These are phyloP conservation scores for Drosera spatulata DNA, from an alignment of 179 eudicot genomes.

Conservation along the genomic window DNA sequence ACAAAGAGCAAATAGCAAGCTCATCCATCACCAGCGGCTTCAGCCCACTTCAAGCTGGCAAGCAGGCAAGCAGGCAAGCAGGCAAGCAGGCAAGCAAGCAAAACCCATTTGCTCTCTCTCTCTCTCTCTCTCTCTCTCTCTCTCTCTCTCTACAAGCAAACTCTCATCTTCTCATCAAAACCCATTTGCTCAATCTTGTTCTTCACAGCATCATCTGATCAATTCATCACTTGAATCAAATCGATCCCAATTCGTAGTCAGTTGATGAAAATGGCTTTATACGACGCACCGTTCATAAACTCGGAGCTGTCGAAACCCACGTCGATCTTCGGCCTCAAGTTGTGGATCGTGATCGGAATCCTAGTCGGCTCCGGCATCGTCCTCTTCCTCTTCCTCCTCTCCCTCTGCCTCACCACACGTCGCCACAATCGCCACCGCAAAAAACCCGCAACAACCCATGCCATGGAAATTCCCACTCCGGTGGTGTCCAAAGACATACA, in stretches of 20 bases:
- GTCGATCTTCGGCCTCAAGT: slow-evolving; percentile 78
- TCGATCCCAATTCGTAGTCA: background rate
- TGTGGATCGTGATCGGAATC: slow-evolving; percentile 80
- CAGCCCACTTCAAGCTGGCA: no score
- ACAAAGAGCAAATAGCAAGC: no score
- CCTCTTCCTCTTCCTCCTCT: slow-evolving; percentile 64
- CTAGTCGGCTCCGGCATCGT: slow-evolving; percentile 60
- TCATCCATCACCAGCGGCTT: no score
- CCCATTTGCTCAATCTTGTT: no score
- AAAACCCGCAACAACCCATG: slow-evolving; percentile 8
- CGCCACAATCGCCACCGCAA: slow-evolving; percentile 20
- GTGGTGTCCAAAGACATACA: slow-evolving; percentile 50
- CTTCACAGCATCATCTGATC: no score
- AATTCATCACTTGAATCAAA: no score
- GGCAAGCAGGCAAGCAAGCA: no score
- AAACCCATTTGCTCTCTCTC: background rate
- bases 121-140: background rate
- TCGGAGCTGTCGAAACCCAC: slow-evolving; percentile 66
- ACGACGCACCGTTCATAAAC: slow-evolving; percentile 42
- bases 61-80: no score
- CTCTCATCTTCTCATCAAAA: no score
- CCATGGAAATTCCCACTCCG: slow-evolving; percentile 23
- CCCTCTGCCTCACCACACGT: slow-evolving; percentile 61
- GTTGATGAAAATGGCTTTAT: slow-evolving; percentile 31
- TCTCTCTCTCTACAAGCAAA: background rate